Conservation (phyloP, 148 eudicot genomes). For the Rhododendron mucronatum region DNA sequence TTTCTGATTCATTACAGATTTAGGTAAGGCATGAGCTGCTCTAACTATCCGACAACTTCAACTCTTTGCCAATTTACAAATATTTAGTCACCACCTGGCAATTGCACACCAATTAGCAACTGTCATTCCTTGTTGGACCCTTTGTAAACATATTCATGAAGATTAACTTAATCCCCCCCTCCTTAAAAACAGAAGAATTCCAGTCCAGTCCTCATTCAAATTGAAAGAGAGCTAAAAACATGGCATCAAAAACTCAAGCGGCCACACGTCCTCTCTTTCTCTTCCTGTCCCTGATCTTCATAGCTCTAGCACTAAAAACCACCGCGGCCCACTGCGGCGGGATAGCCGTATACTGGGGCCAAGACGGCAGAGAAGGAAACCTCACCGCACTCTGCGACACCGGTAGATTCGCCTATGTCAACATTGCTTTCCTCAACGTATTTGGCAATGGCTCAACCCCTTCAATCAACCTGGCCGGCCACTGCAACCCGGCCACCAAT, state of each 20-base stretch:
- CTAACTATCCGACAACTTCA: neutral
- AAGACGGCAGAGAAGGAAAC: conserved; percentile 52
- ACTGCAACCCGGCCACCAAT: conserved; percentile 44
- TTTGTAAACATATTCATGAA: too few relatives aligned
- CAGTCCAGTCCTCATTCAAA: neutral
- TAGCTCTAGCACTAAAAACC: neutral
- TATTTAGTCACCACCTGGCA: neutral
- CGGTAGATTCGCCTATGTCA: conserved; percentile 44
- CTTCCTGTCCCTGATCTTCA: neutral
- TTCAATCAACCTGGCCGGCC: conserved; percentile 62
- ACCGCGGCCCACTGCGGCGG: conserved; percentile 26
- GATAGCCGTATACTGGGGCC: conserved; percentile 79
- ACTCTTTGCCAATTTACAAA: neutral
- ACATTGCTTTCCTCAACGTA: conserved; percentile 49
- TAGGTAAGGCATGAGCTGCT: neutral
- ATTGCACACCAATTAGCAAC: too few relatives aligned
- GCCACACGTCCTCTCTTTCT: conserved; percentile 12
- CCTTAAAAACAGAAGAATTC: neutral
- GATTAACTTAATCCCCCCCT: too few relatives aligned
- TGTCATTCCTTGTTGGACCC: too few relatives aligned
- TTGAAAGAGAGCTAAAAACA: neutral
- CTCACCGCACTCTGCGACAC: conserved; percentile 49
- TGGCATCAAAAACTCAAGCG: conserved; percentile 5
- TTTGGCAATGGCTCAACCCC: conserved; percentile 63
- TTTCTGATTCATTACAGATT: too few relatives aligned